Evolutionary conservation across 768 basidiomycete genomes (phyloP), one percentile per base, ranked within the genome.

Genomic region (Psilocybe azurescens): DNA sequence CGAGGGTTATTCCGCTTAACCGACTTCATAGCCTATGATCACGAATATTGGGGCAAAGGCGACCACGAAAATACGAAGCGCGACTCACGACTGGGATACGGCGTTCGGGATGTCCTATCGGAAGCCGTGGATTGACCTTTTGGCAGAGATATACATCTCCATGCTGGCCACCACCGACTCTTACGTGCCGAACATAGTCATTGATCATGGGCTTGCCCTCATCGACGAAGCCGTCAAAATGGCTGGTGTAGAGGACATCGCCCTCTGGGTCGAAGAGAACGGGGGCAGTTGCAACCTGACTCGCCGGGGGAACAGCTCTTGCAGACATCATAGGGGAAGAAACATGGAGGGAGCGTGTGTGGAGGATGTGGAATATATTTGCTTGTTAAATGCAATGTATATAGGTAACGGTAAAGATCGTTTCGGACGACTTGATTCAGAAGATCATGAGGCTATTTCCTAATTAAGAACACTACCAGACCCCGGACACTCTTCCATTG

Each of bases 131-230:
- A 62, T 79, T 75, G 60, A 75, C 36, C 59, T 72, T 74, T 60
- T 77, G 72, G 67, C 92, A 93, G 3, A 91, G 79, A 75, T 87
- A 91, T 63, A 98, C 96, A 70, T 90, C 87, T 52, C 96, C 96
- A 70, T 97, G 95, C 71, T 94, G 92, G 11, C 96, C 96, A 60
- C 84, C 86, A 20, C 96, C 96, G 20, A 97, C 88, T 69, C 85
- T 85, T 58, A 83, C 81, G 56, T 88, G 80, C 59, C 95, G 86
- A 52, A 88, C 79, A 74, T 97, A 98, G 75, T 96, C 92, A 79
- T 98, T 98, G 67, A 97, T 75, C 77, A 89, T 85, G 47, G 80
- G 76, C 67, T 70, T 63, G 18, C 61, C 53, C 62, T 77, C 77
- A 41, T 77, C 78, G 64, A 78, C 72, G 62, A 77, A 74, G 57